Evolutionary conservation across 306 rosid species (phyloP).

Genomic region (Erythrophleum fordii): DNA sequence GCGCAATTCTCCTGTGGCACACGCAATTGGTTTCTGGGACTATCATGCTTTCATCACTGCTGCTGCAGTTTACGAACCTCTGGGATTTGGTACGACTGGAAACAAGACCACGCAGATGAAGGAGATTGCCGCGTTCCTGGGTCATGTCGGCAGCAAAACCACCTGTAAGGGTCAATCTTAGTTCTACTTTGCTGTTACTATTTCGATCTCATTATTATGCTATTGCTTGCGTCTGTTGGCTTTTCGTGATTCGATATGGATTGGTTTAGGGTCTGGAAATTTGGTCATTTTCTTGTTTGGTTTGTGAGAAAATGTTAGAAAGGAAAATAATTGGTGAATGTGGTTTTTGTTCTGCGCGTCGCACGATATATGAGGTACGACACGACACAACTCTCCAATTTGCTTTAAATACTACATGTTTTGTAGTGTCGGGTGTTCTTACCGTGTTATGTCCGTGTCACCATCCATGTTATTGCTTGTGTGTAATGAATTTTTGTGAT

Average conservation of each 20-base stretch:
- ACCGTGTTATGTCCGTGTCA: no score
- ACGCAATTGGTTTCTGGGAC: slow-evolving; percentile 93
- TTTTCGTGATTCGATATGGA: not conserved
- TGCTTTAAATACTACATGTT: no score
- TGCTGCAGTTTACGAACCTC: slow-evolving; percentile 64
- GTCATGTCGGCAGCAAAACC: slow-evolving; percentile 85
- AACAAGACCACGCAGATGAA: slow-evolving; percentile 72
- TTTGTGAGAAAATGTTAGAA: not conserved
- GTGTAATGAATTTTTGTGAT: not conserved
- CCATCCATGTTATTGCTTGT: not conserved
- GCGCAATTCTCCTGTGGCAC: slow-evolving; percentile 73
- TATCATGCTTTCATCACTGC: slow-evolving; percentile 73
- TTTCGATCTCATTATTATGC: not conserved
- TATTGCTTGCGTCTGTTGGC: not conserved
- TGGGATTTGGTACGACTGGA: slow-evolving; percentile 90
- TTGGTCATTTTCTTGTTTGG: not conserved
- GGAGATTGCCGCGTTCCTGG: slow-evolving; percentile 89
- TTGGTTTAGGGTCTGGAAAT: not conserved
- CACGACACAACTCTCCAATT: no score
- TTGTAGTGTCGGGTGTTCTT: no score
- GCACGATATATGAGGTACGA: no score
- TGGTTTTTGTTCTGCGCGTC: not conserved
- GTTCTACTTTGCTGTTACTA: not conserved
- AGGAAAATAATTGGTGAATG: not conserved
- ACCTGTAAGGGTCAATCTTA: slow-evolving; percentile 61